Evolutionary conservation across 495 filamentous ascomycete genomes (phyloP).

Genomic region (Hypoxylon rickii): DNA sequence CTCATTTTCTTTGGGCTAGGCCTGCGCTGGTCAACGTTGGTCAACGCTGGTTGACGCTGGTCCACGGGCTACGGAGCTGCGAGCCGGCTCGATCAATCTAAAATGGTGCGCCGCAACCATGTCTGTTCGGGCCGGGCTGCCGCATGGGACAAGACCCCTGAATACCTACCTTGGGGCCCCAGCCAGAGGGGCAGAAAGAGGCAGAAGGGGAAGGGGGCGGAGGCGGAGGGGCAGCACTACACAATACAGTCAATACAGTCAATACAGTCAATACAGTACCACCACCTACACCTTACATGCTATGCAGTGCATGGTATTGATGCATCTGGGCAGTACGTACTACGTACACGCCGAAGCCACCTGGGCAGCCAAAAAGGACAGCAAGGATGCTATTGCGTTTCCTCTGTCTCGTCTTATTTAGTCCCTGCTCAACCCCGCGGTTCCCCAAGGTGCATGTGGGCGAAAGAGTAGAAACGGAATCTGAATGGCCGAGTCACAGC

Average conservation of each 20-base stretch:
- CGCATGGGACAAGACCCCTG: constrained; percentile 34
- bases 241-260: too few relatives aligned
- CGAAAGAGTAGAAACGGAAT: constrained; percentile 35
- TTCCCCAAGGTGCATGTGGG: constrained; percentile 22
- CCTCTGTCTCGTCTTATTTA: too few relatives aligned
- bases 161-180: not conserved
- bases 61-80: constrained; percentile 39
- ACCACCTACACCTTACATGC: too few relatives aligned
- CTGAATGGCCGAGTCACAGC: constrained; percentile 42
- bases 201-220: too few relatives aligned
- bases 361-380: too few relatives aligned
- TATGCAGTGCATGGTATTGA: too few relatives aligned
- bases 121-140: constrained; percentile 40
- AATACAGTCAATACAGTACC: too few relatives aligned
- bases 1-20: constrained; percentile 6
- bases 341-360: too few relatives aligned
- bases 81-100: constrained; percentile 42
- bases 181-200: too few relatives aligned
- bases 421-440: constrained; percentile 41
- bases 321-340: too few relatives aligned
- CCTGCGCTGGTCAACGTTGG: constrained; percentile 22
- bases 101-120: constrained; percentile 33
- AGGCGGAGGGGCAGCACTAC: not conserved
- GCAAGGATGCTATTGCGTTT: too few relatives aligned
- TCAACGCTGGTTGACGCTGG: too few relatives aligned